Percentiles rank a stretch among this genome's conserved stretches.
Conservation (phyloP, 1,284 basidiomycete species). For the Ganoderma meredithae region DNA sequence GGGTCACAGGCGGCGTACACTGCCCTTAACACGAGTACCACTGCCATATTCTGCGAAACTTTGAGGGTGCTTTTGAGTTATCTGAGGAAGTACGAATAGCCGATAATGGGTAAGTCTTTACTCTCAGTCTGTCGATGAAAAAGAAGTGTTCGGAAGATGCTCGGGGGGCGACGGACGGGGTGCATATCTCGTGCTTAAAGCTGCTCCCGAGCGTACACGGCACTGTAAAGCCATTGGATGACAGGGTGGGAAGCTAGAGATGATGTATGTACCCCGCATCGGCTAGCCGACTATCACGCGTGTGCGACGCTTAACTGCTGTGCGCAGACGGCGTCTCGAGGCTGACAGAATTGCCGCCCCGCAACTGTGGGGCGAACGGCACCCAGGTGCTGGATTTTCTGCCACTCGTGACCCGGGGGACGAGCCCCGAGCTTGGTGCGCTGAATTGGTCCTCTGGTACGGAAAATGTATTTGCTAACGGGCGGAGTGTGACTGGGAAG, state of each 20-base stretch:
- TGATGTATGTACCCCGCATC: conserved; percentile 20
- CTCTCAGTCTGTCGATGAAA: not conserved
- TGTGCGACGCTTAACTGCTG: not conserved
- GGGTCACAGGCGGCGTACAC: not conserved
- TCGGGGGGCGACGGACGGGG: conserved; percentile 1
- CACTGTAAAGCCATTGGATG: not conserved
- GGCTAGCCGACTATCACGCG: conserved; percentile 14
- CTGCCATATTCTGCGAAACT: not conserved
- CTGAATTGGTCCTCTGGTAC: not conserved
- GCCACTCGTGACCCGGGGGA: not conserved
- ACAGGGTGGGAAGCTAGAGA: not conserved
- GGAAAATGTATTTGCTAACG: not conserved
- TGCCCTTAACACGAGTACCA: not conserved
- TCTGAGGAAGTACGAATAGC: not conserved
- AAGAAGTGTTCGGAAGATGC: conserved; percentile 2
- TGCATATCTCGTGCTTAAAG: not conserved
- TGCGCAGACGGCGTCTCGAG: not conserved
- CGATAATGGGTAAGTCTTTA: not conserved
- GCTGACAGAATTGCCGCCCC: conserved; percentile 9
- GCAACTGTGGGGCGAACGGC: not conserved
- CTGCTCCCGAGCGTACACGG: not conserved
- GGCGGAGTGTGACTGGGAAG: not conserved
- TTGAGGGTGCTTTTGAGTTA: not conserved
- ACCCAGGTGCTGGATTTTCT: not conserved
- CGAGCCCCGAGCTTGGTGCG: not conserved